A percentile compares a stretch with the other conserved stretches of the same genome.
Conservation (phyloP, 768 basidiomycete genomes). For the Leccinum boreale region DNA sequence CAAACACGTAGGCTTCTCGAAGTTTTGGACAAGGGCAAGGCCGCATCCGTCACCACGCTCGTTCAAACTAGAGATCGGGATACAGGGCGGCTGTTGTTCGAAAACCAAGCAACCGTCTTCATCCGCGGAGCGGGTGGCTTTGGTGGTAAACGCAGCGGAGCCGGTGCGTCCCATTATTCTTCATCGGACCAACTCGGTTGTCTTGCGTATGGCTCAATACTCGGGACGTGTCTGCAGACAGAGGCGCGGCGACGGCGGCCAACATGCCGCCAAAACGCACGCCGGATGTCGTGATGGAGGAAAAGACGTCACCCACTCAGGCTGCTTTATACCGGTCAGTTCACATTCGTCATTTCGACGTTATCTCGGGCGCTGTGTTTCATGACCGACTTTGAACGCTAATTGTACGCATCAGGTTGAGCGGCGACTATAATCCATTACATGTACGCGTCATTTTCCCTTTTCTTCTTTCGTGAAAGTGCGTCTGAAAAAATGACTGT, state of each 20-base stretch:
- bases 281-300: slow-evolving; percentile 86
- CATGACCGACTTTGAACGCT: not conserved
- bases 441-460: slow-evolving; percentile 50
- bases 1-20: slow-evolving; percentile 57
- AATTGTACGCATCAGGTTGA: slow-evolving; percentile 51
- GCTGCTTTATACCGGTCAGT: slow-evolving; percentile 88
- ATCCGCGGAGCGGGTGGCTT: slow-evolving; percentile 96
- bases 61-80: slow-evolving; percentile 78
- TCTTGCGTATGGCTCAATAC: not conserved
- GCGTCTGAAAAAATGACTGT: not conserved
- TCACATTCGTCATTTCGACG: not conserved
- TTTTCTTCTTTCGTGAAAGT: not conserved
- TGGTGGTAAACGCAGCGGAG: slow-evolving; percentile 83
- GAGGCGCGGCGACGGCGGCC: slow-evolving; percentile 80
- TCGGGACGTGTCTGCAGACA: slow-evolving; percentile 48
- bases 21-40: slow-evolving; percentile 89
- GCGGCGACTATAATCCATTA: slow-evolving; percentile 89
- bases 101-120: slow-evolving; percentile 90
- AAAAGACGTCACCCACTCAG: slow-evolving; percentile 77
- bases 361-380: slow-evolving; percentile 1
- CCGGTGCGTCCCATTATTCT: slow-evolving; percentile 44
- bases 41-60: slow-evolving; percentile 80
- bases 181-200: slow-evolving; percentile 3
- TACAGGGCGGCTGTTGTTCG: slow-evolving; percentile 79
- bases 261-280: slow-evolving; percentile 79